phyloP scores from a whole-genome alignment of 768 basidiomycete species.

The Suillus paluster region DNA sequence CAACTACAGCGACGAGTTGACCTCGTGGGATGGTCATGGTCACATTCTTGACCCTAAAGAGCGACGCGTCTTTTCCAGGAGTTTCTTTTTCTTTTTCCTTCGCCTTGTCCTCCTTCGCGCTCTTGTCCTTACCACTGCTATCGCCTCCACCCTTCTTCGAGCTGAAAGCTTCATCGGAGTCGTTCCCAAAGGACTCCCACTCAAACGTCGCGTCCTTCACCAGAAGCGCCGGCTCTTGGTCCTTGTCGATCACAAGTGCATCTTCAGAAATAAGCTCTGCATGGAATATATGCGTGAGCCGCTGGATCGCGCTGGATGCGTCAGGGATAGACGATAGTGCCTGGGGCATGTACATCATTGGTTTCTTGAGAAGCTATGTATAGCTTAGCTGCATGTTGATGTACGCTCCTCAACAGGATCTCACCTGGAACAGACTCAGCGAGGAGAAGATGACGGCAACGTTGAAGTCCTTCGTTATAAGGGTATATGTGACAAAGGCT shows the following conservation, averaged over 20 bases:
- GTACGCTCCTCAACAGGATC: conserved; percentile 3
- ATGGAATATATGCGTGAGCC: conserved; percentile 48
- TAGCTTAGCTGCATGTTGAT: neutral
- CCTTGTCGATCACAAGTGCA: conserved; percentile 47
- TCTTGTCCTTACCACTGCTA: neutral
- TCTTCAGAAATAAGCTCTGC: conserved; percentile 56
- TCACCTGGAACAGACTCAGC: conserved; percentile 60
- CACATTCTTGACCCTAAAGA: conserved; percentile 55
- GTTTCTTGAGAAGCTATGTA: conserved; percentile 64
- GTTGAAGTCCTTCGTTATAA: conserved; percentile 59
- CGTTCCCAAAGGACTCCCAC: conserved; percentile 52
- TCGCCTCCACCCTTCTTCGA: conserved; percentile 5
- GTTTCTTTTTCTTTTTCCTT: conserved; percentile 19
- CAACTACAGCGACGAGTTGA: conserved; percentile 63
- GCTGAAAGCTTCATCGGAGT: conserved; percentile 6
- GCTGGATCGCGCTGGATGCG: conserved; percentile 61
- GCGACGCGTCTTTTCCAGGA: conserved; percentile 3
- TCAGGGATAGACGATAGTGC: conserved; percentile 66
- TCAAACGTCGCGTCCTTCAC: conserved; percentile 62
- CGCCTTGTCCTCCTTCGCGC: conserved; percentile 14
- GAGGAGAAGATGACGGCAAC: conserved; percentile 71
- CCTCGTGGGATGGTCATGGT: conserved; percentile 60
- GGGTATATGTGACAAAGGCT: conserved; percentile 68
- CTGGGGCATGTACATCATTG: conserved; percentile 67
- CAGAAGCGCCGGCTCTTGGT: conserved; percentile 51